These are phyloP conservation scores for Oenanthe sinensis DNA, from an alignment of 129 eudicot species.

Conservation along the genomic window DNA sequence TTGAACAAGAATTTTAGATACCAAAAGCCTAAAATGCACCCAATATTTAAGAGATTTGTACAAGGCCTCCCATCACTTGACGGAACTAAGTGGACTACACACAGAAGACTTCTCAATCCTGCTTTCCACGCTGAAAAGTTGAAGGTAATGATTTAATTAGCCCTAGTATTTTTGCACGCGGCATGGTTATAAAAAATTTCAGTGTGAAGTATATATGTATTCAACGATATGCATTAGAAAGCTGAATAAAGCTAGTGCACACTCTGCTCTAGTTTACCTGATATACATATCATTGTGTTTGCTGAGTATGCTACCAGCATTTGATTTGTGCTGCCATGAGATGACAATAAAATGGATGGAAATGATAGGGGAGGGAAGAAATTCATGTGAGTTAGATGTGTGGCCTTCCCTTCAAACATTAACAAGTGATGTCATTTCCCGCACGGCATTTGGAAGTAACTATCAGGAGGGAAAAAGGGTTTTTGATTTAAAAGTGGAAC, in stretches of 20 bases:
- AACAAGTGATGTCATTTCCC: neutral
- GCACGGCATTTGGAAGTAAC: neutral
- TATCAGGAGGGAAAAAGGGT: neutral
- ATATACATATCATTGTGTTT: neutral
- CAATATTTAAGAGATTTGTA: neutral
- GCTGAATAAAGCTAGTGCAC: neutral
- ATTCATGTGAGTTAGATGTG: neutral
- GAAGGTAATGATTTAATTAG: constrained; percentile 25
- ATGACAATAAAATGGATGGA: neutral
- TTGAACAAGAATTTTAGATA: neutral
- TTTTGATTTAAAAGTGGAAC: neutral
- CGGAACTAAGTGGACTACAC: constrained; percentile 18
- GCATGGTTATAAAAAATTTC: too few relatives aligned
- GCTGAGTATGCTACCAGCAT: constrained; percentile 1
- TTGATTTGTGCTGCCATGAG: neutral
- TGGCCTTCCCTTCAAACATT: neutral
- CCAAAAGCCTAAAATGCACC: neutral
- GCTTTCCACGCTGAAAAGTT: constrained; percentile 46
- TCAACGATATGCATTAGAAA: neutral
- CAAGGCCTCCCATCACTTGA: neutral
- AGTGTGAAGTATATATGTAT: too few relatives aligned
- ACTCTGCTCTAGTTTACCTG: neutral
- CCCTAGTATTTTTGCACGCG: neutral
- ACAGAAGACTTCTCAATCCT: constrained; percentile 45
- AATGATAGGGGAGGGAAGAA: neutral